These are phyloP conservation scores for Shiraia sp. DNA, from an alignment of 2,329 filamentous ascomycete genomes.

Conservation along the genomic window DNA sequence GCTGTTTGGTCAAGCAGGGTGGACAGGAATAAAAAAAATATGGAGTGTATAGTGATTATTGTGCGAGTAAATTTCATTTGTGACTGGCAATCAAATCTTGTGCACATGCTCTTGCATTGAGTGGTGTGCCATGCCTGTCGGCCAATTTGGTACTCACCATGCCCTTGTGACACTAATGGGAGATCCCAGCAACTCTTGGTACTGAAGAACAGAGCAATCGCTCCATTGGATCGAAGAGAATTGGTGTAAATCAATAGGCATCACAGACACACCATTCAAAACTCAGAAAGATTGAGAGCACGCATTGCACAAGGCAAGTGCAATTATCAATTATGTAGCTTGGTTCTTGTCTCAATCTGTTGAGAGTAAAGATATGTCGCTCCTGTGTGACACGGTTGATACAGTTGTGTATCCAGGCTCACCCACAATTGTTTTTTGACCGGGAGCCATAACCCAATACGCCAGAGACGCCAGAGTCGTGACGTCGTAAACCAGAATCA, in stretches of 20 bases:
- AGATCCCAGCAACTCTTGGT: too few relatives aligned
- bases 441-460: constrained; percentile 2
- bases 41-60: background rate
- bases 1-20: too few relatives aligned
- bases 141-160: constrained; percentile 5
- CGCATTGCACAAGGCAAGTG: constrained; percentile 1
- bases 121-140: constrained; percentile 8
- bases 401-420: constrained; percentile 4
- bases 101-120: constrained; percentile 1
- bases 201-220: too few relatives aligned
- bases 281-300: background rate
- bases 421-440: constrained; percentile 6
- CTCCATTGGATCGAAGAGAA: too few relatives aligned
- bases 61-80: constrained; percentile 1
- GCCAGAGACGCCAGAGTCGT: constrained; percentile 12
- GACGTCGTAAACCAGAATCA: constrained; percentile 12
- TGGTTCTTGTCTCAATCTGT: constrained; percentile 5
- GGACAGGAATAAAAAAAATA: too few relatives aligned
- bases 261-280: too few relatives aligned
- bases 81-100: constrained; percentile 10
- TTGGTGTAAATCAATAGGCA: too few relatives aligned
- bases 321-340: constrained; percentile 23
- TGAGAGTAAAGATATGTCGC: constrained; percentile 16
- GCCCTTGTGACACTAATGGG: too few relatives aligned
- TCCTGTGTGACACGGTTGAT: constrained; percentile 15